Conservation (phyloP, 2,329 filamentous ascomycete species). For the Fusarium dlaminii region DNA sequence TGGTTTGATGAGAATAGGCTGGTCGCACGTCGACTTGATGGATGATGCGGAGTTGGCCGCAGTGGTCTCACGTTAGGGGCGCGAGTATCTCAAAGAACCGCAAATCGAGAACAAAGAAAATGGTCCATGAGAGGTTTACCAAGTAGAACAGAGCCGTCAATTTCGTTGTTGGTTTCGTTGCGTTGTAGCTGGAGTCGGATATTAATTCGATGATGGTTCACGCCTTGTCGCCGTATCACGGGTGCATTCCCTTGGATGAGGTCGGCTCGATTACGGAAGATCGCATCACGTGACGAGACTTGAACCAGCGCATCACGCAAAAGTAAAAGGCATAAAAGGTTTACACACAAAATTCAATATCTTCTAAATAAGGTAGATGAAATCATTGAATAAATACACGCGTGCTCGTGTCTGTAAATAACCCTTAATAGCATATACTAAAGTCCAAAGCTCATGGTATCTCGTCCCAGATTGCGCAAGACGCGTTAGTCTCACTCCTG, state of each 20-base stretch:
- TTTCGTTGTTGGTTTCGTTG: not conserved
- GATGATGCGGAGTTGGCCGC: conserved; percentile 39
- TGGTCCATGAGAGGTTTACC: conserved; percentile 21
- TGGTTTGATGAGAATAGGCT: conserved; percentile 6
- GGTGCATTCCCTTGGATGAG: conserved; percentile 32
- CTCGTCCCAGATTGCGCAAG: conserved; percentile 33
- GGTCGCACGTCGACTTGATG: conserved; percentile 35
- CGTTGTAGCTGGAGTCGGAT: conserved; percentile 16
- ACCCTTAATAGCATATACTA: conserved; percentile 33
- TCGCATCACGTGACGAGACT: conserved; percentile 36
- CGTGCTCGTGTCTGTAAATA: conserved; percentile 25
- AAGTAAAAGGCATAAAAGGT: not conserved
- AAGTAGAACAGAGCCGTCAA: not conserved
- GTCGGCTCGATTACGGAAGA: conserved; percentile 35
- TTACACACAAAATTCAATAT: not conserved
- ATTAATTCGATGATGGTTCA: conserved; percentile 37
- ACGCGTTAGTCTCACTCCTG: conserved; percentile 41
- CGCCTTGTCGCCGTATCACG: conserved; percentile 41
- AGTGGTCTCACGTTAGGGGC: conserved; percentile 16
- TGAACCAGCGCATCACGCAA: not conserved
- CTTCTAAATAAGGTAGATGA: not conserved
- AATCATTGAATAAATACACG: not conserved
- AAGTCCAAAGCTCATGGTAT: conserved; percentile 37
- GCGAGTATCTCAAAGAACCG: conserved; percentile 29
- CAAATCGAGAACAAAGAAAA: conserved; percentile 14